Percentiles rank a stretch among this genome's conserved stretches.
Evolutionary conservation across 176 grass and related monocot genomes (phyloP).

Genomic region (Melocanna baccifera): DNA sequence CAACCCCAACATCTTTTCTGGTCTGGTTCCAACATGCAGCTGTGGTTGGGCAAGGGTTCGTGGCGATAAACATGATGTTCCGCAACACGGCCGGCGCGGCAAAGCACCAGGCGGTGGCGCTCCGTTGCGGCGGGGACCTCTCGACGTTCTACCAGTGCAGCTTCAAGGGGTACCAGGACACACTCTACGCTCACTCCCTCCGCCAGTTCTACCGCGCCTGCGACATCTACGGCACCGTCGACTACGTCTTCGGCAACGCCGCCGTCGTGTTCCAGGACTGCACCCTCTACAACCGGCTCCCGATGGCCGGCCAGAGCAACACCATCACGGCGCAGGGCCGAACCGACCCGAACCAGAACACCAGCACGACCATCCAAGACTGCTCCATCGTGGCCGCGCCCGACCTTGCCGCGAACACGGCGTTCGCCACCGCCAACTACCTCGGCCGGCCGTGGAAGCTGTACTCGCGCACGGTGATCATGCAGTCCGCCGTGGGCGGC

Average conservation of each 20-base stretch:
- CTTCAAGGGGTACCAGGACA: slow-evolving; percentile 97
- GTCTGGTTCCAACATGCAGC: too few relatives aligned
- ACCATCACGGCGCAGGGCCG: slow-evolving; percentile 88
- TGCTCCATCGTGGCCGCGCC: slow-evolving; percentile 59
- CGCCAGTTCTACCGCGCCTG: slow-evolving; percentile 89
- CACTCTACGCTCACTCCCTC: slow-evolving; percentile 88
- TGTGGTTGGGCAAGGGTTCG: slow-evolving; percentile 76
- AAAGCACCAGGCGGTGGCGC: slow-evolving; percentile 87
- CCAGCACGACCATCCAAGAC: slow-evolving; percentile 64
- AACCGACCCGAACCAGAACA: slow-evolving; percentile 93
- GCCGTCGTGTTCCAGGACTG: slow-evolving; percentile 87
- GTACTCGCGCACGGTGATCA: slow-evolving; percentile 86
- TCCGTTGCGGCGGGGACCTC: slow-evolving; percentile 61
- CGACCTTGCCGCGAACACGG: slow-evolving; percentile 56
- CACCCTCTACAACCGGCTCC: slow-evolving; percentile 64
- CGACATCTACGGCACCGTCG: slow-evolving; percentile 94
- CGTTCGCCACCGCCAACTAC: slow-evolving; percentile 48
- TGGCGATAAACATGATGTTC: slow-evolving; percentile 92
- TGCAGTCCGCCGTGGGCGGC: slow-evolving; percentile 55
- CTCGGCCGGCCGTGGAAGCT: slow-evolving; percentile 78
- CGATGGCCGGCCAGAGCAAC: slow-evolving; percentile 77
- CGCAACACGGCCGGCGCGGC: slow-evolving; percentile 69
- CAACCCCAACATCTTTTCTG: too few relatives aligned
- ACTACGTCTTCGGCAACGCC: slow-evolving; percentile 95
- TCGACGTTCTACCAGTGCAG: slow-evolving; percentile 94